Evolutionary conservation across 805 yeast species (phyloP).

Genomic region (Millerozyma miso): DNA sequence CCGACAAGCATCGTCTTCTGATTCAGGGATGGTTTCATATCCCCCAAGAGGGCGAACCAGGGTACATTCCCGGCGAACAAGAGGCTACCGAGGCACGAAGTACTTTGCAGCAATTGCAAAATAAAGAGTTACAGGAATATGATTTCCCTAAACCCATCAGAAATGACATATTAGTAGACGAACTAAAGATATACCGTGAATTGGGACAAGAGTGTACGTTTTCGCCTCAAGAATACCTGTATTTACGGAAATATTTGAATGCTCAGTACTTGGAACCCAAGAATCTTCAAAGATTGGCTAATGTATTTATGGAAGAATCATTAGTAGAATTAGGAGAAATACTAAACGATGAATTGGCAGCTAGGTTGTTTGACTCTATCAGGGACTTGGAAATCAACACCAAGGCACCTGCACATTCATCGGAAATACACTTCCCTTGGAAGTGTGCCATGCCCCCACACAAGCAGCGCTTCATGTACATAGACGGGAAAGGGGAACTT

Average conservation of each 20-base stretch:
- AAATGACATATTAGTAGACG: conserved; percentile 37
- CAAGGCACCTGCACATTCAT: conserved; percentile 51
- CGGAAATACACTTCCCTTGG: conserved; percentile 73
- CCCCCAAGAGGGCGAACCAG: conserved; percentile 90
- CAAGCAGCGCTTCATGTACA: conserved; percentile 79
- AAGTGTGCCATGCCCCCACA: conserved; percentile 90
- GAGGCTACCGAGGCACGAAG: conserved; percentile 69
- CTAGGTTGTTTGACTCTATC: conserved; percentile 41
- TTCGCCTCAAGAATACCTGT: conserved; percentile 38
- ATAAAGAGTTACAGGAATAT: conserved; percentile 68
- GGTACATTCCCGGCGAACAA: conserved; percentile 78
- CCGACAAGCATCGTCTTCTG: conserved; percentile 83
- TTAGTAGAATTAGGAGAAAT: conserved; percentile 63
- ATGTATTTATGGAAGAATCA: conserved; percentile 61
- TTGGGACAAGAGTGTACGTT: conserved; percentile 14
- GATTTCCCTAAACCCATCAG: conserved; percentile 74
- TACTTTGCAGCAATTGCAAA: conserved; percentile 75
- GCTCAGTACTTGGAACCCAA: conserved; percentile 37
- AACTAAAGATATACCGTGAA: conserved; percentile 23
- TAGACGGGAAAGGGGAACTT: conserved; percentile 55
- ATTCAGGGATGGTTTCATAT: conserved; percentile 99
- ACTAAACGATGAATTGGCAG: conserved; percentile 53
- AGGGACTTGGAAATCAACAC: conserved; percentile 59
- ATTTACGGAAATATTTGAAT: conserved; percentile 54
- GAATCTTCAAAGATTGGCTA: conserved; percentile 43